Percentiles rank a stretch among this genome's conserved stretches.
phyloP scores from a whole-genome alignment of 2,329 filamentous ascomycete genomes.

The Colletotrichum noveboracense region DNA sequence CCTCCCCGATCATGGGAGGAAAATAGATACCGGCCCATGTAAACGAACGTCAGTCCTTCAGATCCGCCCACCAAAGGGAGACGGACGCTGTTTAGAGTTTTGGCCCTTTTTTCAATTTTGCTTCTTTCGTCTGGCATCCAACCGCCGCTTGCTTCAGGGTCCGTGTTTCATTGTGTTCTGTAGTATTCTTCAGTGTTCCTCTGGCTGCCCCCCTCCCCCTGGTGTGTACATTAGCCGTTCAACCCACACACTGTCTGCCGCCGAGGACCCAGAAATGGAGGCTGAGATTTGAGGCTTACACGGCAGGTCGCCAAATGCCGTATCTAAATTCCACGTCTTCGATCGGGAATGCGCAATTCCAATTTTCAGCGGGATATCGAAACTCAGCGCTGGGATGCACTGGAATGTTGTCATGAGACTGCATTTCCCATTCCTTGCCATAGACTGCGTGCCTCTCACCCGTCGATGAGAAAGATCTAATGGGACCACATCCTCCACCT shows the following conservation, averaged over 20 bases:
- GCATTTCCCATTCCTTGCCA: not conserved
- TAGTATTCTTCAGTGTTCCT: conserved; percentile 1
- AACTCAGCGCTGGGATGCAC: not conserved
- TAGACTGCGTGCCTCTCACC: not conserved
- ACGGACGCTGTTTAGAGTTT: not conserved
- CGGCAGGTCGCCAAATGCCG: not conserved
- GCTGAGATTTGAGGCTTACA: not conserved
- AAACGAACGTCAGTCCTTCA: not conserved
- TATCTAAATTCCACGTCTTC: not conserved
- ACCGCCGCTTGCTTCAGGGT: not conserved
- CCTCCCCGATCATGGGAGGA: not conserved
- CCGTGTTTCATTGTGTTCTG: not conserved
- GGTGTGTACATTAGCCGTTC: not conserved
- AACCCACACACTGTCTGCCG: not conserved
- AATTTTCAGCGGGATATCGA: not conserved
- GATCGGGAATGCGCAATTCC: not conserved
- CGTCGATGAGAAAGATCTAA: not conserved
- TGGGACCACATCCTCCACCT: not conserved
- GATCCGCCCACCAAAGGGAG: not conserved
- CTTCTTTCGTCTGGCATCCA: not conserved
- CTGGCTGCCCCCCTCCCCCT: not conserved
- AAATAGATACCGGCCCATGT: not conserved
- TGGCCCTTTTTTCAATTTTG: not conserved
- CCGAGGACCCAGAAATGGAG: not conserved
- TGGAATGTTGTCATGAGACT: not conserved